Base-by-base conservation (phyloP, 257 asterid species). In the Plantago elongata region DNA sequence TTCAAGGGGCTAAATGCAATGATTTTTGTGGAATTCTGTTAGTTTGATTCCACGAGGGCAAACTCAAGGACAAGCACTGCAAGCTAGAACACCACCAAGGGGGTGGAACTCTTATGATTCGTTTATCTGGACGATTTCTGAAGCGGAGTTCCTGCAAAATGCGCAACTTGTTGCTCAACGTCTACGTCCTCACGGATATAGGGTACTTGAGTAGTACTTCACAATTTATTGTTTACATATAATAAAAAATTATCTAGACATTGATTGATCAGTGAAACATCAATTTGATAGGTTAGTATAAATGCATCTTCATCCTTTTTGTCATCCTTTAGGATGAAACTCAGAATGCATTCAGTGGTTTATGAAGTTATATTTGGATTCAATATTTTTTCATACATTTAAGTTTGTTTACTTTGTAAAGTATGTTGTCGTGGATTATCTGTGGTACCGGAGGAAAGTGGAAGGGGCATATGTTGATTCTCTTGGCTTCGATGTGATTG, bases 81-180 rank as follows among this genome's bases (percentile, higher is more conserved):
- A 44, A 62, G 94, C 96, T 45, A 70, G 69, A 69, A 54, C 75
- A 27, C 97, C 97, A 9, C 99, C 99, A 27, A 79, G 96, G 68
- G 99, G 99, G 45, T 93, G 99, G 99, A 89, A 93, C 67, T 93
- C 99, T 3, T 93, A 87, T 50, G 99, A 93, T 78, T 93, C 99
- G 13, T 93, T 89, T 74, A 75, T 84, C 68, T 93, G 99, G 99
- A 85, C 82, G 9, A 64, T 93, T 63, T 81, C 97, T 8, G 99
- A 93, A 73, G 75, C 77, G 68, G 96, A 93, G 30, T 89, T 93
- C 69, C 88, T 93, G 22, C 64, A 79, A 42, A 93, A 87, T 78
- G 92, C 96, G 6, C 61, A 78, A 64, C 86, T 81, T n/a, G 94
- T 93, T 9, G 76, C 97, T 63, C 70, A 70, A 30, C 78, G 78